phyloP scores from a whole-genome alignment of 345 rosid species.

The Corchorus capsularis region DNA sequence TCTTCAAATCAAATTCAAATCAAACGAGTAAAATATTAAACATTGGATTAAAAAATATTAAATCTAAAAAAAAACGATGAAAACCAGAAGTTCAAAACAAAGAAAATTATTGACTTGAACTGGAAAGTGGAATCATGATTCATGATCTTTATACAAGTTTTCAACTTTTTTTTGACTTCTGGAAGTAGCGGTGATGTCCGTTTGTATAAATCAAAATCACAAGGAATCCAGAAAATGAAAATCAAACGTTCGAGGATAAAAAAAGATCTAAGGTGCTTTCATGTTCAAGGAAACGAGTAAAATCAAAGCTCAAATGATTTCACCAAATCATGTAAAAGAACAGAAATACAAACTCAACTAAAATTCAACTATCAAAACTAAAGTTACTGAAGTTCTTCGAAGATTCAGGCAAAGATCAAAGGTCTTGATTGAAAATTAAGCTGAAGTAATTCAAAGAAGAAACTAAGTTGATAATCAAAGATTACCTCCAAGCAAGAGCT shows the following conservation, averaged over 20 bases:
- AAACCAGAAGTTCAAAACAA: neutral
- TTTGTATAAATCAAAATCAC: neutral
- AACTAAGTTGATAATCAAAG: neutral
- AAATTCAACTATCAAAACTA: neutral
- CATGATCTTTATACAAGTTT: constrained; percentile 14
- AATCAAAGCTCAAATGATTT: neutral
- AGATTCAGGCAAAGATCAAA: constrained; percentile 18
- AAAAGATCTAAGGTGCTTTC: neutral
- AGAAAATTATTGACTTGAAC: neutral
- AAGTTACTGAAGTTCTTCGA: neutral
- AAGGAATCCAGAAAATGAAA: neutral
- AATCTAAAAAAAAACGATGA: constrained; percentile 5
- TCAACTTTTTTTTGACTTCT: neutral
- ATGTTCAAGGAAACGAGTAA: neutral
- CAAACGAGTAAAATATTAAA: neutral
- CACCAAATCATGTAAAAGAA: neutral
- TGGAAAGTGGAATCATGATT: neutral
- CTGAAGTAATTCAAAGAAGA: constrained; percentile 8
- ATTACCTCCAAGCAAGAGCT: constrained; percentile 37
- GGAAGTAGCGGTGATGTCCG: neutral
- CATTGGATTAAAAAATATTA: neutral
- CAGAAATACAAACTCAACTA: neutral
- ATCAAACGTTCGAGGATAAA: neutral
- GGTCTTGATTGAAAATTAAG: neutral
- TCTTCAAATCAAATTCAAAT: neutral